Evolutionary conservation across 2,329 filamentous ascomycete species (phyloP).

Genomic region (Clonostachys chloroleuca): DNA sequence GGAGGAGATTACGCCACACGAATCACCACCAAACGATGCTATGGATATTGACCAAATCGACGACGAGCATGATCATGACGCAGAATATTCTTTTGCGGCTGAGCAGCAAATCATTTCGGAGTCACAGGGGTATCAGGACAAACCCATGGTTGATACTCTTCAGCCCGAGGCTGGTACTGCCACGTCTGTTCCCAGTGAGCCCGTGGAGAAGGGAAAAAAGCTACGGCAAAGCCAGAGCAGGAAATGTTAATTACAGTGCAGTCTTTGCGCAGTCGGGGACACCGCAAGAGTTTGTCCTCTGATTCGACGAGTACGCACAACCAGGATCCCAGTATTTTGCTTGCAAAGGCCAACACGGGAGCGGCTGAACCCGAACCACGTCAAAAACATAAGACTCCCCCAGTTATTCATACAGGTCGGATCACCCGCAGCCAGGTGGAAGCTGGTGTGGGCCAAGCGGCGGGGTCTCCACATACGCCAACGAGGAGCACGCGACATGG

Average conservation of each 20-base stretch:
- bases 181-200: too few relatives aligned
- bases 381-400: slow-evolving; percentile 8
- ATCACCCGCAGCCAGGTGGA: slow-evolving; percentile 18
- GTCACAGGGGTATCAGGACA: neutral
- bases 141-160: too few relatives aligned
- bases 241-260: slow-evolving; percentile 19
- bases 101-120: slow-evolving; percentile 14
- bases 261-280: slow-evolving; percentile 20
- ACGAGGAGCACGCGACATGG: neutral
- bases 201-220: neutral
- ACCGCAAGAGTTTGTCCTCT: slow-evolving; percentile 5
- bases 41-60: neutral
- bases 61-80: slow-evolving; percentile 3
- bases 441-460: slow-evolving; percentile 13
- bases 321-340: slow-evolving; percentile 19
- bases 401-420: slow-evolving; percentile 8
- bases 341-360: slow-evolving; percentile 13
- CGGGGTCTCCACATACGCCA: slow-evolving; percentile 4
- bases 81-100: slow-evolving; percentile 8
- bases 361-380: slow-evolving; percentile 1
- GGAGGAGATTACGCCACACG: neutral
- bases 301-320: slow-evolving; percentile 8
- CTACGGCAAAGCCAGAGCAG: slow-evolving; percentile 6
- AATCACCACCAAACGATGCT: neutral
- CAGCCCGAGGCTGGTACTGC: too few relatives aligned